Base-by-base conservation (phyloP, 331 rosid species). In the Ulmus americana region DNA sequence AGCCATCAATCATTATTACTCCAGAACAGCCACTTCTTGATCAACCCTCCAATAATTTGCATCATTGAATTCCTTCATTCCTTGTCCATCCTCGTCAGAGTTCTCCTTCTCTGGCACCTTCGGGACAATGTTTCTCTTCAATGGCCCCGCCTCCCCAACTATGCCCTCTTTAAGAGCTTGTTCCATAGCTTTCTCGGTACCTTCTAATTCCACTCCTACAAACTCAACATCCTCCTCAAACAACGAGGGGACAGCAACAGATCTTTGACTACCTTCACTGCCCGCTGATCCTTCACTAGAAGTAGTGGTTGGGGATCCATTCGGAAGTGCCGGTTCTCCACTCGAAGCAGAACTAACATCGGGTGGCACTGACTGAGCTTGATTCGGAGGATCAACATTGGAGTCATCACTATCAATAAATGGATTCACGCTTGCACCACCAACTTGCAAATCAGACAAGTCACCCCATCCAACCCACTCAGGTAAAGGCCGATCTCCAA, bases 1-100 rank as follows among this genome's bases (percentile, higher is more conserved):
- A 61, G 72, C 72, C 58, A 13, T 49, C 18, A 8, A 63, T 87
- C 82, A 28, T 2, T 28, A 28, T 28, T 28, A 94, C 81, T 94
- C 99, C 44, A 83, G 81, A 69, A 90, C 97, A 59, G 95, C 84
- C 35, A 94, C 95, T 76, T 94, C 95, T 50, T 94, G 97, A 74
- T 94, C 99, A 58, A 90, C 99, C 76, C 97, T 86, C 99, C 99
- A 94, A 71, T 87, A 94, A 80, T 94, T 90, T 2, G 99, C 86
- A 63, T 94, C 97, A 48, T 94, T 94, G 74, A 85, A 94, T 73
- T 94, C 99, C 81, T 94, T 90, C 59, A 74, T 78, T 59, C 83
- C 97, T 47, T 90, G 81, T 45, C 81, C 86, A 46, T 80, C 90
- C 47, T 84, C 97, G 0, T 87, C 99, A 0, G 92, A 65, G 39